Conservation (phyloP, 805 yeast genomes). For the Candida ovalis region DNA sequence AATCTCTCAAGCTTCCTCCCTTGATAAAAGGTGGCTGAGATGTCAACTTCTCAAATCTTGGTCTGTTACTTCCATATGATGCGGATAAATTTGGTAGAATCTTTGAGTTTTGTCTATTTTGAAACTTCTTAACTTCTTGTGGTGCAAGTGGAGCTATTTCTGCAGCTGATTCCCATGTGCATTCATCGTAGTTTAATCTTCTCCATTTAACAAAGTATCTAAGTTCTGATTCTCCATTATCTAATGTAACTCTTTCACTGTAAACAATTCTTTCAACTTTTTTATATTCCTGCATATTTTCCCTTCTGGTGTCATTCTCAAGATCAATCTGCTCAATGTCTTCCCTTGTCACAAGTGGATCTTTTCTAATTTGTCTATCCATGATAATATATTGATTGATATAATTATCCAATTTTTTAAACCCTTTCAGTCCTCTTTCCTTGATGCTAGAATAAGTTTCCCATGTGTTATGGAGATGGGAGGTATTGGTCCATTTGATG, state of each 20-base stretch:
- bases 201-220: constrained; percentile 92
- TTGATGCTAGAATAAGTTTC: constrained; percentile 59
- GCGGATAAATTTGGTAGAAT: constrained; percentile 81
- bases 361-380: constrained; percentile 74
- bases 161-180: constrained; percentile 95
- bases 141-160: constrained; percentile 84
- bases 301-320: constrained; percentile 80
- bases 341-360: constrained; percentile 81
- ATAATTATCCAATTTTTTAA: constrained; percentile 85
- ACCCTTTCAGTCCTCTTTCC: constrained; percentile 54
- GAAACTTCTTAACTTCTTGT: constrained; percentile 75
- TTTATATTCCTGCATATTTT: constrained; percentile 78
- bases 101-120: constrained; percentile 75
- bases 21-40: constrained; percentile 87
- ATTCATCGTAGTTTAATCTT: constrained; percentile 87
- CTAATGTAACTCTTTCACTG: constrained; percentile 64
- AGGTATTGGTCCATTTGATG: constrained; percentile 82
- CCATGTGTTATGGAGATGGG: constrained; percentile 96
- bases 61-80: constrained; percentile 69
- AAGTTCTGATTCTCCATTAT: constrained; percentile 61
- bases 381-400: constrained; percentile 69
- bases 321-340: constrained; percentile 92
- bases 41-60: constrained; percentile 81
- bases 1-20: constrained; percentile 90
- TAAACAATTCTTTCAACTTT: constrained; percentile 88